Percentiles rank a stretch among this genome's conserved stretches.
phyloP scores from a whole-genome alignment of 306 rosid genomes.

The Trichosanthes cucumerina region DNA sequence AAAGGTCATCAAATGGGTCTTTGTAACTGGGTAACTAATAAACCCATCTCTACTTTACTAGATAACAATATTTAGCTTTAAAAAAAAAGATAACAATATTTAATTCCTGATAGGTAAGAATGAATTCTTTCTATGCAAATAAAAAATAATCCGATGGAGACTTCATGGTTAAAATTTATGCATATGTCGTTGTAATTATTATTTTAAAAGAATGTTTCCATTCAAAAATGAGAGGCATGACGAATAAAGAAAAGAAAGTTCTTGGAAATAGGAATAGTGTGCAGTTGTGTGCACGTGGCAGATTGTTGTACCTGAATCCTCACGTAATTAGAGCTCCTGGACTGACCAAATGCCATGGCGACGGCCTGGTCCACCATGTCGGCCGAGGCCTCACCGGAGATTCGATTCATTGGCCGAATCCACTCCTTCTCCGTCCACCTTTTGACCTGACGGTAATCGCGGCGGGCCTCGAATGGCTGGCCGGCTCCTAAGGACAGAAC shows the following conservation, averaged over 20 bases:
- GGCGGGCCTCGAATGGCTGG: slow-evolving; percentile 49
- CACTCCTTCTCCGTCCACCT: slow-evolving; percentile 84
- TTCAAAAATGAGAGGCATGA: background rate
- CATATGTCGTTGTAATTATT: background rate
- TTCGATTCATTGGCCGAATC: slow-evolving; percentile 86
- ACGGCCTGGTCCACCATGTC: slow-evolving; percentile 92
- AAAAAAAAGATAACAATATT: background rate
- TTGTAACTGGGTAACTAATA: background rate
- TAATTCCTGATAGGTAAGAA: background rate
- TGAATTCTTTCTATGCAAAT: background rate
- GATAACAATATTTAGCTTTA: background rate
- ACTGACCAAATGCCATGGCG: slow-evolving; percentile 86
- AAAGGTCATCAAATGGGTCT: background rate
- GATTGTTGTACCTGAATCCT: slow-evolving; percentile 70
- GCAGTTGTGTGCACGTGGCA: slow-evolving; percentile 10
- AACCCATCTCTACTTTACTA: background rate
- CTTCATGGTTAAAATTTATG: background rate
- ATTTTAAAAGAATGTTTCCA: background rate
- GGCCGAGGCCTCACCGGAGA: slow-evolving; percentile 76
- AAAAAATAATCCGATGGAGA: background rate
- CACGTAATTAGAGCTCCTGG: slow-evolving; percentile 64
- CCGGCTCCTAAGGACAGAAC: slow-evolving; percentile 87
- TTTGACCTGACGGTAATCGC: slow-evolving; percentile 52
- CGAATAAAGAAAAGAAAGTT: background rate
- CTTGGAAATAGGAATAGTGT: background rate